Evolutionary conservation across 2,329 filamentous ascomycete genomes (phyloP).

Genomic region (Arthrobotrys sinensis): DNA sequence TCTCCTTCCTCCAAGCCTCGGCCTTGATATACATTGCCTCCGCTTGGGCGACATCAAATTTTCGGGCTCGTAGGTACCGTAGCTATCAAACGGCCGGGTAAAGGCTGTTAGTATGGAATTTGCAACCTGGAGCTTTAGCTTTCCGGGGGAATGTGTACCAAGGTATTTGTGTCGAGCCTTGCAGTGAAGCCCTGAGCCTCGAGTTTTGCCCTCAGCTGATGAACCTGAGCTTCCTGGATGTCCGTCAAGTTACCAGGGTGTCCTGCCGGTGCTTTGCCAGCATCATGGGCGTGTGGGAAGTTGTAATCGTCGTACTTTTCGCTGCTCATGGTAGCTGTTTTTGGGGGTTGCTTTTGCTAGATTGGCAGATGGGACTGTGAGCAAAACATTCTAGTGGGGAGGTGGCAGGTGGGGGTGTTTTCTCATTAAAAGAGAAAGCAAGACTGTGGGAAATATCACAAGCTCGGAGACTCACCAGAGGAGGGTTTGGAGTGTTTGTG

Average conservation of each 20-base stretch:
- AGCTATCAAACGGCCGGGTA: conserved; percentile 71
- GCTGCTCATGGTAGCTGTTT: conserved; percentile 35
- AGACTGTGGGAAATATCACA: not conserved
- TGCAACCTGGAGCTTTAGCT: conserved; percentile 41
- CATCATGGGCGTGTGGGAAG: conserved; percentile 84
- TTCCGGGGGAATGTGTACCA: conserved; percentile 74
- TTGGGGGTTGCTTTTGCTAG: not conserved
- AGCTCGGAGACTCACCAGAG: not conserved
- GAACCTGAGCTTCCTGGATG: conserved; percentile 89
- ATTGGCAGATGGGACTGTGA: conserved; percentile 23
- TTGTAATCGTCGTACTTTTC: conserved; percentile 97
- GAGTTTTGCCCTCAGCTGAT: conserved; percentile 86
- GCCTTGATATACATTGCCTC: conserved; percentile 94
- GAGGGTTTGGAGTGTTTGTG: not conserved
- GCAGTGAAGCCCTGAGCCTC: conserved; percentile 87
- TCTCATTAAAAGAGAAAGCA: not conserved
- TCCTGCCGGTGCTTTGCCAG: conserved; percentile 72
- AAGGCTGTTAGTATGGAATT: conserved; percentile 27
- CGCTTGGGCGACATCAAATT: conserved; percentile 87
- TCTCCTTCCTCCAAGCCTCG: conserved; percentile 91
- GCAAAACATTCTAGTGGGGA: conserved; percentile 23
- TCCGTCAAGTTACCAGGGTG: conserved; percentile 90
- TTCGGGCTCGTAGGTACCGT: conserved; percentile 91
- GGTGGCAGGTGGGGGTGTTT: not conserved
- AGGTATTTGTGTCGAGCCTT: conserved; percentile 89